Evolutionary conservation across 306 rosid genomes (phyloP).

Genomic region (Prinsepia uniflora): DNA sequence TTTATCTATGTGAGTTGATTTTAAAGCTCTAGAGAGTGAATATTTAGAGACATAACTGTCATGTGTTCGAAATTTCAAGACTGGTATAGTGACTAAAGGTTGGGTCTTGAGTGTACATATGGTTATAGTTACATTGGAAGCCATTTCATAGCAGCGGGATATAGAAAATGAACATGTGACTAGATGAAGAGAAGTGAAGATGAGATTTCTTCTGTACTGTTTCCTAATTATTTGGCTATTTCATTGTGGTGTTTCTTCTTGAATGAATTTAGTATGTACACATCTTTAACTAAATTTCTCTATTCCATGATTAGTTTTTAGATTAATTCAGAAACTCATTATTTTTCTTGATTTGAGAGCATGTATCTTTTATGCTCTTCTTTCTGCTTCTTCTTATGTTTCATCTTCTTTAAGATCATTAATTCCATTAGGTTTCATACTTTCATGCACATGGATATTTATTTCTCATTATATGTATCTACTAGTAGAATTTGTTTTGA

Average conservation of each 20-base stretch:
- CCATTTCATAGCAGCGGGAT: neutral
- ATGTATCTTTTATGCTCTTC: neutral
- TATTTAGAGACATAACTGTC: neutral
- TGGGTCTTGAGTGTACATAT: neutral
- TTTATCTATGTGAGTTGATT: neutral
- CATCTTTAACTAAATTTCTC: neutral
- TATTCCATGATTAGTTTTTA: neutral
- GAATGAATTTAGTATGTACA: neutral
- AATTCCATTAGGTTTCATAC: constrained; percentile 7
- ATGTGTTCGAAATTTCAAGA: neutral
- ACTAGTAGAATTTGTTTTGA: constrained; percentile 7
- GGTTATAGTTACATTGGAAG: neutral
- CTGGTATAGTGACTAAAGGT: neutral
- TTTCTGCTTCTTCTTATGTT: constrained; percentile 7
- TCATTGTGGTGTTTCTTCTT: neutral
- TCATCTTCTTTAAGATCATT: neutral
- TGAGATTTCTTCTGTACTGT: neutral
- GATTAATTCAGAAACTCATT: neutral
- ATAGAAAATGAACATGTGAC: neutral
- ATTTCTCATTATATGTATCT: neutral
- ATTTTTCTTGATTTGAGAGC: neutral
- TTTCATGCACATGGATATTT: constrained; percentile 17
- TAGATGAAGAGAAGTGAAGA: neutral
- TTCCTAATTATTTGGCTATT: neutral
- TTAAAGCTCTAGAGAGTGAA: neutral